Percentiles rank a stretch among this genome's conserved stretches.
Evolutionary conservation across 2,329 filamentous ascomycete genomes (phyloP).

Genomic region (Calonectria honghensis): DNA sequence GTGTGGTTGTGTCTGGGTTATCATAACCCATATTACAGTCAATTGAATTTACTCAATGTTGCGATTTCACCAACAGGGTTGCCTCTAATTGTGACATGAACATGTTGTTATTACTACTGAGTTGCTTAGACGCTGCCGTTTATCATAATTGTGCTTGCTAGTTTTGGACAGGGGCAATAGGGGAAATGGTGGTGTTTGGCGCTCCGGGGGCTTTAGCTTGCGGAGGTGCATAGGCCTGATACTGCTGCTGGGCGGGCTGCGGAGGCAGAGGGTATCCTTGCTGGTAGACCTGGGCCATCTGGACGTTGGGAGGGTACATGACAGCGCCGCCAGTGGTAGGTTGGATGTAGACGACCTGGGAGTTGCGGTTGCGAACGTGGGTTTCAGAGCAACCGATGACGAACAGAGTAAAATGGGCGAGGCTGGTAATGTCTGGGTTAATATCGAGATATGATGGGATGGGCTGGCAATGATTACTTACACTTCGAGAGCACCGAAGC

Average conservation of each 20-base stretch:
- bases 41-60: background rate
- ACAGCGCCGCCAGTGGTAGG: background rate
- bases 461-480: conserved; percentile 9
- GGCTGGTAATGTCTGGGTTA: conserved; percentile 27
- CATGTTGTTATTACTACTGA: background rate
- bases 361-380: conserved; percentile 42
- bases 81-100: background rate
- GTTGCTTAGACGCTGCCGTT: no score
- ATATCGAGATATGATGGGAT: background rate
- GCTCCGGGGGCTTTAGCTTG: background rate
- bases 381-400: conserved; percentile 51
- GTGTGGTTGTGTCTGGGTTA: background rate
- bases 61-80: background rate
- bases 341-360: conserved; percentile 43
- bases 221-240: background rate
- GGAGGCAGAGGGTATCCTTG: conserved; percentile 8
- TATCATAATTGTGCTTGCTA: background rate
- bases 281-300: conserved; percentile 31
- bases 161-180: conserved; percentile 13
- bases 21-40: background rate
- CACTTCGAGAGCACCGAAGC: conserved; percentile 33
- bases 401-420: conserved; percentile 48
- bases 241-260: conserved; percentile 9
- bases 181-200: background rate
- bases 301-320: conserved; percentile 30